Conservation (phyloP, 2,329 filamentous ascomycete species). For the Aspergillus sp. region DNA sequence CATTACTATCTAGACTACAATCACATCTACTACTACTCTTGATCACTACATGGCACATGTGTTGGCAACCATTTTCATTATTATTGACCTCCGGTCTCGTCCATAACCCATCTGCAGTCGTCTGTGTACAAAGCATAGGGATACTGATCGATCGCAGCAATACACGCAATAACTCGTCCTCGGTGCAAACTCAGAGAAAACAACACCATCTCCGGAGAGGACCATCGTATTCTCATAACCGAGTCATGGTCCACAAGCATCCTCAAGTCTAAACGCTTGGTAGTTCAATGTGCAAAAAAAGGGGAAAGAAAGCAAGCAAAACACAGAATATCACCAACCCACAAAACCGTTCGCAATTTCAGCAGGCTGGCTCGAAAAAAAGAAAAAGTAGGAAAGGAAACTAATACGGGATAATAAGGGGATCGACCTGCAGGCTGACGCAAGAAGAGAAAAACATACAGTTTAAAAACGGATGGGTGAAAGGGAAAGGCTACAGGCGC, state of each 20-base stretch:
- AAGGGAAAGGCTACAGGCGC: constrained; percentile 27
- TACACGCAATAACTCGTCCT: constrained; percentile 27
- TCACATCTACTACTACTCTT: neutral
- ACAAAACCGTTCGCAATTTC: constrained; percentile 36
- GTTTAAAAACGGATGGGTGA: constrained; percentile 25
- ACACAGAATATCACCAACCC: constrained; percentile 25
- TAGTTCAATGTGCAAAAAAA: constrained; percentile 23
- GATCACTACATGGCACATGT: neutral
- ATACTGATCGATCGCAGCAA: constrained; percentile 20
- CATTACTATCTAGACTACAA: neutral
- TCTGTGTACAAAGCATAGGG: constrained; percentile 37
- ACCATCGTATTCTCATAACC: constrained; percentile 12
- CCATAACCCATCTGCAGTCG: constrained; percentile 19
- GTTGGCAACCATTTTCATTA: constrained; percentile 20
- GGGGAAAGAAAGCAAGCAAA: constrained; percentile 13
- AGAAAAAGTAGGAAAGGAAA: constrained; percentile 18
- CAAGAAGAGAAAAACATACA: constrained; percentile 36
- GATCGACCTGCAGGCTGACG: constrained; percentile 22
- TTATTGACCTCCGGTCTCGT: constrained; percentile 13
- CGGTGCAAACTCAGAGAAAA: constrained; percentile 29
- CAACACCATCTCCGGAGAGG: constrained; percentile 10
- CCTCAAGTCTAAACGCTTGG: constrained; percentile 27
- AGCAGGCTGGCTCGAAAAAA: constrained; percentile 23
- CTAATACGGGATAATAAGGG: constrained; percentile 20
- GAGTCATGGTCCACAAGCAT: constrained; percentile 7